Conservation (phyloP, 2,329 filamentous ascomycete species). For the Endocalyx cinctus region DNA sequence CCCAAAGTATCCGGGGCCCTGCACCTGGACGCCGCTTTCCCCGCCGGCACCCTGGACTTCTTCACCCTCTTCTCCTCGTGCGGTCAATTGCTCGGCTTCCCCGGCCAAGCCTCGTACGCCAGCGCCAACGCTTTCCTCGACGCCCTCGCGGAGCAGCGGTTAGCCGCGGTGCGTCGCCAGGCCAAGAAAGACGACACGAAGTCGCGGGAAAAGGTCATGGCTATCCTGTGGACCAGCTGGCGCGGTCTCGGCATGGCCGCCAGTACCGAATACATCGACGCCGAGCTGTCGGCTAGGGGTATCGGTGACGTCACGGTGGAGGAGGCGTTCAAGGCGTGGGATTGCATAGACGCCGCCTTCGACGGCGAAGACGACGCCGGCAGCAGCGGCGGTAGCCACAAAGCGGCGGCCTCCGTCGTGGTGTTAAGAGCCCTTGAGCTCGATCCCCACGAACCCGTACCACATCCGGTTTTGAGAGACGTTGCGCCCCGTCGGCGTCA, state of each 20-base stretch:
- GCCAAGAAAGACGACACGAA: no score
- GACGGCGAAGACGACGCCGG: slow-evolving; percentile 34
- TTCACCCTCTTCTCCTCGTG: slow-evolving; percentile 26
- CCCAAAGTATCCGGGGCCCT: slow-evolving; percentile 31
- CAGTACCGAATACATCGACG: slow-evolving; percentile 30
- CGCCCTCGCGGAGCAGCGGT: slow-evolving; percentile 22
- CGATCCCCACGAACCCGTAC: slow-evolving; percentile 25
- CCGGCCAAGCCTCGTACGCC: slow-evolving; percentile 26
- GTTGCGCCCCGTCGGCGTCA: slow-evolving; percentile 19
- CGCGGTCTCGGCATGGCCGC: slow-evolving; percentile 33
- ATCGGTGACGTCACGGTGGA: slow-evolving; percentile 36
- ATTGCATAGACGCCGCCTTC: slow-evolving; percentile 27
- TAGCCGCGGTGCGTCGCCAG: slow-evolving; percentile 26
- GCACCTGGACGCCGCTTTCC: slow-evolving; percentile 21
- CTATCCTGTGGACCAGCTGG: slow-evolving; percentile 40
- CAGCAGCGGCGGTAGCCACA: no score
- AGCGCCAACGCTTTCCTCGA: slow-evolving; percentile 30
- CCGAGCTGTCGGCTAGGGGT: slow-evolving; percentile 35
- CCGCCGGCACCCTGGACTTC: slow-evolving; percentile 24
- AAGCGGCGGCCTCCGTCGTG: no score
- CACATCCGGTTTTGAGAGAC: slow-evolving; percentile 23
- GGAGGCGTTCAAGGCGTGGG: slow-evolving; percentile 39
- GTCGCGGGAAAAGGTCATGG: slow-evolving; percentile 37
- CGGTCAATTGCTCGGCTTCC: slow-evolving; percentile 26
- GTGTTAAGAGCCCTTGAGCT: slow-evolving; percentile 28